Evolutionary conservation across 2,329 filamentous ascomycete genomes (phyloP).

Genomic region (Scytalidium sp.): DNA sequence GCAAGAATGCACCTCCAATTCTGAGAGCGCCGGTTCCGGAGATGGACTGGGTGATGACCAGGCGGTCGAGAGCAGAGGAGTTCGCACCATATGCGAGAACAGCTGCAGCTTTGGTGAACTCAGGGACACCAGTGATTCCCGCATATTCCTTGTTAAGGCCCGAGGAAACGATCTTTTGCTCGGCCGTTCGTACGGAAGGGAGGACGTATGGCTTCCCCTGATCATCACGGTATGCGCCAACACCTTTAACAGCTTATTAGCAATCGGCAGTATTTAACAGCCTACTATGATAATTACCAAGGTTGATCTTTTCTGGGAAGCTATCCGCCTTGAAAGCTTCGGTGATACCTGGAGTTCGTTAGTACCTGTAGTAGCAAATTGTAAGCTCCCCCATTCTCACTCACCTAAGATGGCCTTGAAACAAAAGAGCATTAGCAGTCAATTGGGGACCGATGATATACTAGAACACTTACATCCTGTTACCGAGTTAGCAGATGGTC

Average conservation of each 20-base stretch:
- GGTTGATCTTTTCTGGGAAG: constrained; percentile 95
- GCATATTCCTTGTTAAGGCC: constrained; percentile 96
- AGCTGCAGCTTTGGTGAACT: constrained; percentile 91
- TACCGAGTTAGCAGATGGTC: constrained; percentile 4
- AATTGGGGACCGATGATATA: constrained; percentile 28
- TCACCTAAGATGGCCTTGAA: constrained; percentile 72
- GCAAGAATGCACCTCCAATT: constrained; percentile 89
- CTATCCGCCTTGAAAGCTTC: constrained; percentile 98
- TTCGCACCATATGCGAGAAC: constrained; percentile 85
- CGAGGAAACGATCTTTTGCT: constrained; percentile 77
- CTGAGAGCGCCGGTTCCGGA: constrained; percentile 95
- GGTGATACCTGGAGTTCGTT: constrained; percentile 67
- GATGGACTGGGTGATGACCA: constrained; percentile 96
- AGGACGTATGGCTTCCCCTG: constrained; percentile 97
- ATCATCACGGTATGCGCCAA: constrained; percentile 98
- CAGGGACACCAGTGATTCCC: constrained; percentile 91
- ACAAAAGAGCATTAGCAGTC: constrained; percentile 16
- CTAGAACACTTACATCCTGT: constrained; percentile 32
- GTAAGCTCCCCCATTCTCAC: constrained; percentile 25
- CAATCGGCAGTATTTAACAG: not conserved
- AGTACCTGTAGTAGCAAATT: constrained; percentile 20
- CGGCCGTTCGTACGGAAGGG: constrained; percentile 84
- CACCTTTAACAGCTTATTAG: constrained; percentile 54
- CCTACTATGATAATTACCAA: constrained; percentile 53
- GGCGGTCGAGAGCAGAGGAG: constrained; percentile 71